Conservation (phyloP, 495 filamentous ascomycete species). For the Penicillium cataractarum region DNA sequence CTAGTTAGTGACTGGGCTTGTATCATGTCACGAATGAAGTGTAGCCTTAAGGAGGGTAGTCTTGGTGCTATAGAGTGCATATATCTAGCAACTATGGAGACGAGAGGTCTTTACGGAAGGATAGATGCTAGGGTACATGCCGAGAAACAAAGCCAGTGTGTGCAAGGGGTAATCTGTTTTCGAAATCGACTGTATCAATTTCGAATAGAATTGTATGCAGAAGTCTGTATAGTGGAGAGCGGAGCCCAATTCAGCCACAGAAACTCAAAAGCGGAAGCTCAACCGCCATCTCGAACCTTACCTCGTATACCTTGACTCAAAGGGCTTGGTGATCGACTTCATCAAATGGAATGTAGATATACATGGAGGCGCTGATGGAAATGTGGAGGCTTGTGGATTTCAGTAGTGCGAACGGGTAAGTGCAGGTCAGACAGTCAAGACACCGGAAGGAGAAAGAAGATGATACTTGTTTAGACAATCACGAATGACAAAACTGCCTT, state of each 20-base stretch:
- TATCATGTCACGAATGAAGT: background rate
- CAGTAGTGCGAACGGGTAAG: background rate
- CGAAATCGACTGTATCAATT: too few species aligned
- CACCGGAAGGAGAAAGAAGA: too few species aligned
- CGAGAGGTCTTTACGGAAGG: background rate
- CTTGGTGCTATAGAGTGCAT: slow-evolving; percentile 1
- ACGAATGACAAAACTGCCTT: background rate
- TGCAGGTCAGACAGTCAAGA: too few species aligned
- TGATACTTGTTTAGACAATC: background rate
- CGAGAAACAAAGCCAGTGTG: too few species aligned
- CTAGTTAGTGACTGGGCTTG: background rate
- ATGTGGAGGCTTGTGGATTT: background rate
- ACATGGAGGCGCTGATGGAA: too few species aligned
- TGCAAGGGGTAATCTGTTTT: too few species aligned
- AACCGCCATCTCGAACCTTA: background rate
- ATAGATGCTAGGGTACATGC: background rate
- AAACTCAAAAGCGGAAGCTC: background rate
- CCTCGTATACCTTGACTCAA: background rate
- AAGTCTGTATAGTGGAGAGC: background rate
- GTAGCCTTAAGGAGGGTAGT: background rate
- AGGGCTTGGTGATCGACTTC: background rate
- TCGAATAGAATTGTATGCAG: background rate
- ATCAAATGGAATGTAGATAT: too few species aligned
- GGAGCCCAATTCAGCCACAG: background rate
- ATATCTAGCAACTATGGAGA: background rate